These are phyloP conservation scores for Hanseniaspora clermontiae DNA, from an alignment of 805 yeast species.

Conservation along the genomic window DNA sequence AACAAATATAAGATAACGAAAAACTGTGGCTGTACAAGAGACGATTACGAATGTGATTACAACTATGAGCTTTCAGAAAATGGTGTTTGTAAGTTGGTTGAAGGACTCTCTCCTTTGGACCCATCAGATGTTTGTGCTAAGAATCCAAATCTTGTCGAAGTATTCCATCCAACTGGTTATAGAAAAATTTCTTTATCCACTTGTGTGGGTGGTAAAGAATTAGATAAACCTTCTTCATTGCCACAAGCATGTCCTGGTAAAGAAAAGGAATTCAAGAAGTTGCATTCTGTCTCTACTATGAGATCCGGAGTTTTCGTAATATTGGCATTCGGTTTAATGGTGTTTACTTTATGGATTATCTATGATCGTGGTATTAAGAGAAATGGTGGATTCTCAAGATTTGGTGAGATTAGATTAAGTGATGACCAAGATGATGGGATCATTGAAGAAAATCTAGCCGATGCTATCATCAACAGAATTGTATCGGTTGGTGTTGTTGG, in stretches of 20 bases:
- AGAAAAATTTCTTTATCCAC: constrained; percentile 75
- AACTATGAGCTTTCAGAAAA: constrained; percentile 58
- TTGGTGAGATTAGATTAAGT: constrained; percentile 79
- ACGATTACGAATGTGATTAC: constrained; percentile 89
- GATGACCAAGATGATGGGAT: constrained; percentile 51
- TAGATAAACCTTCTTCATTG: constrained; percentile 43
- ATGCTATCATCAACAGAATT: constrained; percentile 44
- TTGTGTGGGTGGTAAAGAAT: constrained; percentile 65
- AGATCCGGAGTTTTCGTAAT: constrained; percentile 41
- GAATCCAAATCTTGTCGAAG: constrained; percentile 47
- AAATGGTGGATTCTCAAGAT: constrained; percentile 60
- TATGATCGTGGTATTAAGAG: constrained; percentile 71
- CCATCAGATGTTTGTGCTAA: constrained; percentile 46
- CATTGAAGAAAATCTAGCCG: constrained; percentile 52
- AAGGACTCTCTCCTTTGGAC: constrained; percentile 58
- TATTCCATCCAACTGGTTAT: constrained; percentile 84
- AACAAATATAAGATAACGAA: constrained; percentile 44
- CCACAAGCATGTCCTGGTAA: constrained; percentile 82
- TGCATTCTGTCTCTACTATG: constrained; percentile 44
- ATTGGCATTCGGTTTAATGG: constrained; percentile 43
- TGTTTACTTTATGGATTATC: constrained; percentile 51
- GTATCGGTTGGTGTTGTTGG: constrained; percentile 45
- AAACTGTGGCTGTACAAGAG: constrained; percentile 74
- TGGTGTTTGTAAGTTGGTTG: constrained; percentile 77
- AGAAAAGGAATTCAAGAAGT: constrained; percentile 44